Base-by-base conservation (phyloP, 176 grass and related monocot genomes). In the Guadua angustifolia region DNA sequence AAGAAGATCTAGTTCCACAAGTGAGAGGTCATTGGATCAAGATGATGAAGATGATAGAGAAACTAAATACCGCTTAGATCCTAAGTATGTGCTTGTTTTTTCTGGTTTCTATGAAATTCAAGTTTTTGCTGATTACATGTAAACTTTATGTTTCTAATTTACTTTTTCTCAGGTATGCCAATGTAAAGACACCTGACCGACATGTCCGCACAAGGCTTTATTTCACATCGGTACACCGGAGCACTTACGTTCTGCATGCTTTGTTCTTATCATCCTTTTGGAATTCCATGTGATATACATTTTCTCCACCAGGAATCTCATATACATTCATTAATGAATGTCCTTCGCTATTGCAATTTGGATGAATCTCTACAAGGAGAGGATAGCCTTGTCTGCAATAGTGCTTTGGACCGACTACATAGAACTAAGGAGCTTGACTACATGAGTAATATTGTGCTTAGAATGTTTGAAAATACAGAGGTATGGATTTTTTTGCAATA, bases 191-290 rank as follows among this genome's bases (percentile, higher is more conserved):
- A 89, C 96, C 96, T 79, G 96, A 99, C 50, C 80, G 96, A 70
- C 96, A 99, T 90, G 93, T 99, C 86, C 96, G 96, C 7, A 99
- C 96, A 63, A 95, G 96, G 74, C 96, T 99, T 90, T 99, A 99
- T 84, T 99, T 99, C 77, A 99, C 96, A 76, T 99, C 96, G 70
- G 96, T 99, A 99, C 3, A 65, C 17, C 10, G 0, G 38, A 59
- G 26, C 7, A 25, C n/a, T 81, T 83, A 45, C 50, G 44, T 84
- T 63, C 38, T 71, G 14, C 62, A 40, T 44, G 14, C 25, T 88
- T 85, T 82, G 45, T 69, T 87, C 39, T 86, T 68, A 60, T 51
- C 29, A 33, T 43, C 59, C n/a, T 74, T 86, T 66, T 68, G 21
- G 33, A 75, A 61, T 66, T 67, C 53, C 61, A 69, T 35, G 25